These are phyloP conservation scores for Davidsoniella virescens DNA, from an alignment of 2,329 filamentous ascomycete genomes.

Conservation along the genomic window DNA sequence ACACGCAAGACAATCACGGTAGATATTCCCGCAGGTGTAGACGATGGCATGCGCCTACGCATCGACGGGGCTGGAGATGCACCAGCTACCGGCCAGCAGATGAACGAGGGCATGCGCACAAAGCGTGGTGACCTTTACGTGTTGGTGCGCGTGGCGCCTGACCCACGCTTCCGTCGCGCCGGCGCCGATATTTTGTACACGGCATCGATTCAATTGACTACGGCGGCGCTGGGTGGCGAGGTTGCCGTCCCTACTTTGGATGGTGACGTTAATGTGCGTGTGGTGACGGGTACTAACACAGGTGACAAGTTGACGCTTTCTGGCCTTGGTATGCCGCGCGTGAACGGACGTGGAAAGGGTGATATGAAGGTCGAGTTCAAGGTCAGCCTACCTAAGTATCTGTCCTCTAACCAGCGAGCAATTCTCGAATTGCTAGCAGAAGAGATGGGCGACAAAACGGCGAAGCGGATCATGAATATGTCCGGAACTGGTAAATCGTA, in stretches of 20 bases:
- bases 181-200: constrained; percentile 90
- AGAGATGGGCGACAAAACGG: constrained; percentile 84
- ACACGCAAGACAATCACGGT: constrained; percentile 72
- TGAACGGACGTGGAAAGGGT: constrained; percentile 53
- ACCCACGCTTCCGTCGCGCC: constrained; percentile 73
- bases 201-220: constrained; percentile 78
- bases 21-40: constrained; percentile 88
- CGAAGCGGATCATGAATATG: constrained; percentile 84
- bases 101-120: constrained; percentile 41
- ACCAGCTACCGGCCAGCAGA: constrained; percentile 55
- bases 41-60: constrained; percentile 86
- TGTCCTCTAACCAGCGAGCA: constrained; percentile 79
- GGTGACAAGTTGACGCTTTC: constrained; percentile 79
- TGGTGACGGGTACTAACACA: constrained; percentile 78
- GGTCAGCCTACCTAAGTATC: constrained; percentile 86
- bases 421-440: constrained; percentile 93
- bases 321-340: constrained; percentile 87
- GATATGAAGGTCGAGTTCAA: constrained; percentile 91
- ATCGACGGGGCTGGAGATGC: constrained; percentile 79
- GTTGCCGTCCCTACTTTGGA: constrained; percentile 81
- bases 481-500: constrained; percentile 24
- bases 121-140: constrained; percentile 81
- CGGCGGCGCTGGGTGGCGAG: constrained; percentile 80
- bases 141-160: constrained; percentile 72
- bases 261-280: constrained; percentile 76